Conservation (phyloP, 768 basidiomycete species). For the Tulasnella sp. region DNA sequence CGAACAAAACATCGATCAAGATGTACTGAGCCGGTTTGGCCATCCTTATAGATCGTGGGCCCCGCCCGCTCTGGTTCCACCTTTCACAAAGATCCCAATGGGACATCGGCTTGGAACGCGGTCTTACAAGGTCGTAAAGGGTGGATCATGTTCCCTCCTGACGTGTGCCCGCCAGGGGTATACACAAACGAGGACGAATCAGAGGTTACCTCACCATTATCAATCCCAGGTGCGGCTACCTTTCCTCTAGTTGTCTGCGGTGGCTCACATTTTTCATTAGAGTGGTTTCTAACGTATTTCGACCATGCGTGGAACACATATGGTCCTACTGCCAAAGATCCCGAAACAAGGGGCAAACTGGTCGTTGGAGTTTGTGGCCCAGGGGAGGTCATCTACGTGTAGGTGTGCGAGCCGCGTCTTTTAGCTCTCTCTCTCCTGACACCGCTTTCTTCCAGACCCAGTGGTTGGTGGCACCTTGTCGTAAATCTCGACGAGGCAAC, state of each 20-base stretch:
- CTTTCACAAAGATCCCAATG: constrained; percentile 21
- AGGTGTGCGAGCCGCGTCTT: neutral
- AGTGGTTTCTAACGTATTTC: constrained; percentile 24
- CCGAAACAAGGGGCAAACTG: constrained; percentile 21
- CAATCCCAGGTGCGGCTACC: constrained; percentile 5
- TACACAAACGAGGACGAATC: constrained; percentile 20
- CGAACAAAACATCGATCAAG: no score
- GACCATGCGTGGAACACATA: constrained; percentile 17
- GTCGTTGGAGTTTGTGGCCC: constrained; percentile 22
- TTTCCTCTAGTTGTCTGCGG: neutral
- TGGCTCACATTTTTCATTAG: neutral
- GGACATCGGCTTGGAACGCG: constrained; percentile 13
- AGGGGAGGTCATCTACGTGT: constrained; percentile 24
- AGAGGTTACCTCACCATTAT: constrained; percentile 19
- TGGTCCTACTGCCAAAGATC: constrained; percentile 21
- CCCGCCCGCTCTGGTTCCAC: constrained; percentile 23
- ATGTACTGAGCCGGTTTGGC: neutral
- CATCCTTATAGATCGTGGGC: constrained; percentile 21
- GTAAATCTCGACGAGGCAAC: constrained; percentile 23
- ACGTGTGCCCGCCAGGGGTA: constrained; percentile 23
- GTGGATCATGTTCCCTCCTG: constrained; percentile 22
- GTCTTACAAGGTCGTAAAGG: constrained; percentile 9
- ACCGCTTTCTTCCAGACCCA: constrained; percentile 15
- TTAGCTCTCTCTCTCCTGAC: neutral
- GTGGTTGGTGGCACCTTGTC: constrained; percentile 26